Base-by-base conservation (phyloP, 306 rosid genomes). In the Medicago ruthenica region DNA sequence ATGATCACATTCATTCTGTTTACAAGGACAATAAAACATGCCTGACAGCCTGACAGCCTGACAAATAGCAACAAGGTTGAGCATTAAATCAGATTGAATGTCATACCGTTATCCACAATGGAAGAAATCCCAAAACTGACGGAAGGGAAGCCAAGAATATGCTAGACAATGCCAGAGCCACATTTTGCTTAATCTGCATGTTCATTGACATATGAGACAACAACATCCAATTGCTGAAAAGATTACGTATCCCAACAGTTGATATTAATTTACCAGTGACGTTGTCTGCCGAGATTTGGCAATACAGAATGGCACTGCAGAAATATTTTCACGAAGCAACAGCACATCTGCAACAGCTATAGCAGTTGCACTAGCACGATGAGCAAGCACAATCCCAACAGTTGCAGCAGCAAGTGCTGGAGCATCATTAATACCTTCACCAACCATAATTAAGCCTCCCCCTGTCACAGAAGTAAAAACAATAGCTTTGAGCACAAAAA, bases 331-430 rank as follows among this genome's bases (percentile, higher is more conserved):
- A 18, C 85, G 89, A 61, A 95, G 91, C 82, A 92, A 78, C 78
- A 95, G 82, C 57, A 92, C 96, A 66, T 95, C 99, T 42, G 99
- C 99, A 59, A 95, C 97, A 42, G 97, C 99, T 42, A 81, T 84
- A 59, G 99, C 99, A 69, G 99, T 95, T 57, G 99, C 99, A 76
- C 99, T 95, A 36, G 97, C 97, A 62, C 97, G 99, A 17, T 83
- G 92, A 64, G 97, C 99, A 72, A 95, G 99, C 53, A 95, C 99
- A 65, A 95, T 95, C 70, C 97, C 99, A 17, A 92, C 89, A 22
- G 99, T 92, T 67, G 99, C 99, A 15, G 97, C 97, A 39, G 99
- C 99, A 70, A 95, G 97, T 75, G 97, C 99, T 16, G 99, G 99
- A 73, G 97, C 97, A 77, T 95, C 99, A 71, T 92, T 95, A 67